Evolutionary conservation across 2,329 filamentous ascomycete species (phyloP), one percentile per base, ranked within the genome.

Genomic region (Rugonectria rugulosa): DNA sequence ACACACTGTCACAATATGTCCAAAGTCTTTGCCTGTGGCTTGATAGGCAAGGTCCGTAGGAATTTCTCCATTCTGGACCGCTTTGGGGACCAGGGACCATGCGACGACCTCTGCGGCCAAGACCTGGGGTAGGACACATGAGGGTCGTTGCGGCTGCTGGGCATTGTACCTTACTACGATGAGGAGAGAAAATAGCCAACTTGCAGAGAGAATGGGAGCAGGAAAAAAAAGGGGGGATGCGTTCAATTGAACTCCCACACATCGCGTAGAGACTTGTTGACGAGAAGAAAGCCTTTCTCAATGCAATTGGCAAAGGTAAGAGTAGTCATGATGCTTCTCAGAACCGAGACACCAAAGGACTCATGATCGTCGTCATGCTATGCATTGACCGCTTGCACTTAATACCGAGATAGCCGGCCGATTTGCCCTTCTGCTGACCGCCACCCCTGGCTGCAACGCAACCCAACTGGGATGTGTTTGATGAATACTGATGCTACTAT

Each of bases 121-220:
- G 51, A 63, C 50, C 56, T 59, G 60, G 60, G 61, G 63, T 64
- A 60, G 46, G 53, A 49, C 57, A 56, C 50, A 55, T 41, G 37
- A 15, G 41, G 46, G 40, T 38, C 45, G 26, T 40, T 31, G 45
- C n/a, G 34, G 34, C 20, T 26, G 37, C 43, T 37, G 42, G 50
- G 43, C 26, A 46, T 53, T 15, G 12, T 32, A 14, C 5, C 12
- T 8, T 7, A 14, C 29, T 32, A 5, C 5, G 6, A 20, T 5
- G 17, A 9, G 3, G 34, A 20, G n/a, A 3, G 5, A 20, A 37
- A 37, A 37, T 3, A 37, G 15, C 23, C 6, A 40, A 24, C 17
- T 31, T 43, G 31, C 34, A 24, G 46, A 40, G 26, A 48, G 23
- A 23, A n/a, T 17, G 24, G 17, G 45, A 32, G 29, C 6, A 32